Base-by-base conservation (phyloP, 2,329 filamentous ascomycete species). In the Colletotrichum sp. region DNA sequence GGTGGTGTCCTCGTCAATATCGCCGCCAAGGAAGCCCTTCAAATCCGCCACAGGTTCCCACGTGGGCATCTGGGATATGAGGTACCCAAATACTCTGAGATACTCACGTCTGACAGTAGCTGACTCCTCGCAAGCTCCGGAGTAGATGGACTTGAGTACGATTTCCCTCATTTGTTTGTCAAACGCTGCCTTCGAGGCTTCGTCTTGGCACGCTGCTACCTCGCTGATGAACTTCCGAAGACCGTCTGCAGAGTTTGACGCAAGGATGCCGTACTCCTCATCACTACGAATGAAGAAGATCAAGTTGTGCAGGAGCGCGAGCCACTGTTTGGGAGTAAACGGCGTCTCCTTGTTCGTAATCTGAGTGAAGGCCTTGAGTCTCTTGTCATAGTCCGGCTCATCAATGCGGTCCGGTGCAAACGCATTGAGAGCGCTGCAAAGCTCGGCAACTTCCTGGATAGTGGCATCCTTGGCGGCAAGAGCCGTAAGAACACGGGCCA, bases 81-180 rank as follows among this genome's bases (percentile, higher is more conserved):
- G 87, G 82, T 94, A 93, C 21, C 95, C 95, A 80, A 98, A 91
- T 0, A 98, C 91, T 75, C 93, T 90, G 12, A 98, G 87, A 72
- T 95, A 95, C 83, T 99, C 97, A 69, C 94, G 89, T 66, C 97
- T 92, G 30, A 98, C 94, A 16, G 96, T 91, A 82, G 98, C 96
- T 0, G 96, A 98, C 49, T 89, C 85, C 78, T 98, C 95, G 55
- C 93, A 92, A 75, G 95, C 91, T 18, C 96, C 96, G 16, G 90
- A 88, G 79, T 95, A 95, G 21, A 99, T 88, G 12, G 95, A 92
- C 10, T 95, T 94, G 75, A 98, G 84, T 18, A 99, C 83, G 3
- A 94, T 89, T 28, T 88, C 85, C 6, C 89, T 90, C 24, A 98
- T 83, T 68, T 96, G 89, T 1, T 85, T 81, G 59, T 90, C 86